Evolutionary conservation across 495 filamentous ascomycete species (phyloP).

Genomic region (Tirmania nivea): DNA sequence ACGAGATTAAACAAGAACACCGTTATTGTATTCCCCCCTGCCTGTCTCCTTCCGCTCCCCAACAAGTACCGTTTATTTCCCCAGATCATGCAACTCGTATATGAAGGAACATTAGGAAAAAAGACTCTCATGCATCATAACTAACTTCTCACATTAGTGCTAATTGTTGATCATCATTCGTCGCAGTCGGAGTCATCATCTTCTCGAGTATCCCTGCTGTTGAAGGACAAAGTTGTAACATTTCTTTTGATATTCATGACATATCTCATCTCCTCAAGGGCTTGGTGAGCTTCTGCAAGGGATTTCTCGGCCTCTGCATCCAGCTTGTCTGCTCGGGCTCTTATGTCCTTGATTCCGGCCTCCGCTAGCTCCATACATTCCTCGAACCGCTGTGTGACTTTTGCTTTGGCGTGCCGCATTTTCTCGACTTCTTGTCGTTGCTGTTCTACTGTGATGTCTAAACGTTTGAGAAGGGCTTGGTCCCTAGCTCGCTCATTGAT

Average conservation of each 20-base stretch:
- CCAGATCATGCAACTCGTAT: not conserved
- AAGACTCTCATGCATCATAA: not conserved
- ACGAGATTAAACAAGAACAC: not conserved
- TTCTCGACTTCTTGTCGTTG: constrained; percentile 35
- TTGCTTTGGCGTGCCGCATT: constrained; percentile 36
- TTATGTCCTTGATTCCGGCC: constrained; percentile 12
- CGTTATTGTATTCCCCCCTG: not conserved
- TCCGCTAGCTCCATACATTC: constrained; percentile 34
- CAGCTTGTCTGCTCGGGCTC: constrained; percentile 5
- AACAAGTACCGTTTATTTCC: constrained; percentile 1
- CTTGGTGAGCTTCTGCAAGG: constrained; percentile 10
- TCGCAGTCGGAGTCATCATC: constrained; percentile 2
- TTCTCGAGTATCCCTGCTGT: not conserved
- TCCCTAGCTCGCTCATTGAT: constrained; percentile 25
- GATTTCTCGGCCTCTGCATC: constrained; percentile 11
- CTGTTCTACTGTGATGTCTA: constrained; percentile 30
- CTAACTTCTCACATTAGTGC: no score
- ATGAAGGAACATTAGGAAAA: not conserved
- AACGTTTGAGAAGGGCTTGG: constrained; percentile 12
- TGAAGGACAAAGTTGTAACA: constrained; percentile 1
- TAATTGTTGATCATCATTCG: not conserved
- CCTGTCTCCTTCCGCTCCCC: constrained; percentile 3
- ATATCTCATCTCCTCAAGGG: constrained; percentile 12
- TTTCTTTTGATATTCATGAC: constrained; percentile 17
- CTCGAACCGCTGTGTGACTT: constrained; percentile 34